These are phyloP conservation scores for Penicillium tannophilum DNA, from an alignment of 495 filamentous ascomycete genomes.

Conservation along the genomic window DNA sequence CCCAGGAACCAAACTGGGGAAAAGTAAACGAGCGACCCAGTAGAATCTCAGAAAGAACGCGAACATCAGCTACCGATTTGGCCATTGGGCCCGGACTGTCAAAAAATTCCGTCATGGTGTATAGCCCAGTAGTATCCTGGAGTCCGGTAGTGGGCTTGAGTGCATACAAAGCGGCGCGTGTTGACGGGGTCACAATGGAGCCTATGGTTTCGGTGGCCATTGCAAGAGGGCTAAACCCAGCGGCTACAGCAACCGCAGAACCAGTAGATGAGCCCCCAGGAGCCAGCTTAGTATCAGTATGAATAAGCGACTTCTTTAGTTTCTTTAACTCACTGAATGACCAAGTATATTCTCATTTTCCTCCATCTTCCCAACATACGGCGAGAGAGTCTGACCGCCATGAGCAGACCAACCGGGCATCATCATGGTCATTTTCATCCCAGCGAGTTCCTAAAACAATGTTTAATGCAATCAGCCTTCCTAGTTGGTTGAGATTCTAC, in stretches of 20 bases:
- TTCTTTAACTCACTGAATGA: conserved; percentile 28
- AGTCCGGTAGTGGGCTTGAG: conserved; percentile 30
- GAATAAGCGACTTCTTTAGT: not conserved
- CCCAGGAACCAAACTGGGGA: not conserved
- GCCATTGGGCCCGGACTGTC: conserved; percentile 13
- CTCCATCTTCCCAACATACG: conserved; percentile 37
- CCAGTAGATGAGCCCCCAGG: conserved; percentile 51
- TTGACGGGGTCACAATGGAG: conserved; percentile 41
- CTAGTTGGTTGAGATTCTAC: conserved; percentile 28
- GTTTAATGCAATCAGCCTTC: not conserved
- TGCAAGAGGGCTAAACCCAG: conserved; percentile 41
- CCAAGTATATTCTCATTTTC: conserved; percentile 24
- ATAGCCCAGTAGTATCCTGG: conserved; percentile 23
- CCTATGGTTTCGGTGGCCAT: conserved; percentile 48
- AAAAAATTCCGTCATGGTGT: conserved; percentile 15
- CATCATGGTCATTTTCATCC: conserved; percentile 32
- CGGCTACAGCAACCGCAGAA: conserved; percentile 43
- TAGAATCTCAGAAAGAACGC: conserved; percentile 10
- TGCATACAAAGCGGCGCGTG: conserved; percentile 40
- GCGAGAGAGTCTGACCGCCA: conserved; percentile 44
- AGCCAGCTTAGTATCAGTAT: conserved; percentile 19
- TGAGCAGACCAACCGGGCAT: conserved; percentile 47
- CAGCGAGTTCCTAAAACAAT: conserved; percentile 29
- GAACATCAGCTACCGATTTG: conserved; percentile 9
- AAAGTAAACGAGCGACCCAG: not conserved